A percentile compares a stretch with the other conserved stretches of the same genome.
Conservation (phyloP, 2,329 filamentous ascomycete species). For the Sclerotinia borealis region DNA sequence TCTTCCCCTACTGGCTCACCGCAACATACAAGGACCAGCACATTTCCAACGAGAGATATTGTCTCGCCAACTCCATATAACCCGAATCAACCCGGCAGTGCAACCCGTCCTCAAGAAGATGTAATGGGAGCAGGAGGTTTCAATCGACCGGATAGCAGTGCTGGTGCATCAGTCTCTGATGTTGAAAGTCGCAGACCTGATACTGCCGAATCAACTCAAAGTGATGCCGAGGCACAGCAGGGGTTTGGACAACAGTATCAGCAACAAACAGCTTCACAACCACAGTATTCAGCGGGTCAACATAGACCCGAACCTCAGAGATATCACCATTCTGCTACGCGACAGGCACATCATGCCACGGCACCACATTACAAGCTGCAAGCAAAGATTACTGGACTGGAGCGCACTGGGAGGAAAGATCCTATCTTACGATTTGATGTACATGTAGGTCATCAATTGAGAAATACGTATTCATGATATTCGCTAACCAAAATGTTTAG, state of each 20-base stretch:
- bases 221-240: conserved; percentile 28
- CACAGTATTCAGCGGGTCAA: conserved; percentile 32
- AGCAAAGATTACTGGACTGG: conserved; percentile 88
- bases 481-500: conserved; percentile 41
- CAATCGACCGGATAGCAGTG: conserved; percentile 26
- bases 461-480: neutral
- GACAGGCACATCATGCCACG: conserved; percentile 36
- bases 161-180: conserved; percentile 25
- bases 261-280: conserved; percentile 18
- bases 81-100: conserved; percentile 17
- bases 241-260: conserved; percentile 31
- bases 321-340: conserved; percentile 25
- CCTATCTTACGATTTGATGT: conserved; percentile 93
- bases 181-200: conserved; percentile 28
- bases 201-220: conserved; percentile 27
- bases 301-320: conserved; percentile 32
- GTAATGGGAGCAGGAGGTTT: conserved; percentile 22
- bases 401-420: conserved; percentile 91
- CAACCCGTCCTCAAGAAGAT: conserved; percentile 28
- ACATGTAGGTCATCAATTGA: conserved; percentile 58
- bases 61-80: conserved; percentile 28
- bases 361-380: conserved; percentile 78
- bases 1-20: conserved; percentile 31
- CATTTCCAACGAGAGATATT: conserved; percentile 25
- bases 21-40: conserved; percentile 25